Percentiles rank a stretch among this genome's conserved stretches.
Evolutionary conservation across 1,284 basidiomycete genomes (phyloP).

Genomic region (Trichosporon ovoides): DNA sequence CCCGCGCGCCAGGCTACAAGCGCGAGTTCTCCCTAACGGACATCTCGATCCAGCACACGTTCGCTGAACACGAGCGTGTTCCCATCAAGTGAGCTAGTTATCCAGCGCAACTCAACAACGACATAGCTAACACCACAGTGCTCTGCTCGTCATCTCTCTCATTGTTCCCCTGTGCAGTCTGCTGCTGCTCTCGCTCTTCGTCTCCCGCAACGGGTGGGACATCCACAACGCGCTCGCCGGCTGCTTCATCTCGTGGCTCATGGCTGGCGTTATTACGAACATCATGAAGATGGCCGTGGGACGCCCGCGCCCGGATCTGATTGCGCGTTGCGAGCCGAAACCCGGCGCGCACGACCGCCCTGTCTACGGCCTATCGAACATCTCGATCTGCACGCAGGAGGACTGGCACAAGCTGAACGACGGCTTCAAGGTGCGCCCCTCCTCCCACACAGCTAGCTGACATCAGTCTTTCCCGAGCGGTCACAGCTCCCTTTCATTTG

Average conservation of each 20-base stretch:
- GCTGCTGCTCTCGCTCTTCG: slow-evolving; percentile 61
- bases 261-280: slow-evolving; percentile 78
- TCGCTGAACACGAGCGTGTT: slow-evolving; percentile 74
- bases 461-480: slow-evolving; percentile 78
- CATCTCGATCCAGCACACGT: slow-evolving; percentile 64
- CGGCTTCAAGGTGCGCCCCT: slow-evolving; percentile 65
- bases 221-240: slow-evolving; percentile 78
- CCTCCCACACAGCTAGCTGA: neutral
- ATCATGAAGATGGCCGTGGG: slow-evolving; percentile 74
- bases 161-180: slow-evolving; percentile 65
- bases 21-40: slow-evolving; percentile 77
- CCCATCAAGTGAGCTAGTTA: slow-evolving; percentile 54
- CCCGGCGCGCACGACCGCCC: slow-evolving; percentile 61
- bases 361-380: slow-evolving; percentile 66
- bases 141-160: slow-evolving; percentile 64
- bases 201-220: slow-evolving; percentile 80
- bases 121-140: slow-evolving; percentile 47
- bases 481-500: slow-evolving; percentile 71
- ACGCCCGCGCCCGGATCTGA: slow-evolving; percentile 76
- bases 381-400: slow-evolving; percentile 71
- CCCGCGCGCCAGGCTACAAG: slow-evolving; percentile 71
- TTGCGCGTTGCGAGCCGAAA: slow-evolving; percentile 74
- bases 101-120: neutral
- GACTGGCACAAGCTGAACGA: slow-evolving; percentile 61
- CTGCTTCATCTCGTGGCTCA: slow-evolving; percentile 60